Percentiles rank a stretch among this genome's conserved stretches.
Evolutionary conservation across 768 basidiomycete genomes (phyloP).

Genomic region (Pleurotus ostreatus): DNA sequence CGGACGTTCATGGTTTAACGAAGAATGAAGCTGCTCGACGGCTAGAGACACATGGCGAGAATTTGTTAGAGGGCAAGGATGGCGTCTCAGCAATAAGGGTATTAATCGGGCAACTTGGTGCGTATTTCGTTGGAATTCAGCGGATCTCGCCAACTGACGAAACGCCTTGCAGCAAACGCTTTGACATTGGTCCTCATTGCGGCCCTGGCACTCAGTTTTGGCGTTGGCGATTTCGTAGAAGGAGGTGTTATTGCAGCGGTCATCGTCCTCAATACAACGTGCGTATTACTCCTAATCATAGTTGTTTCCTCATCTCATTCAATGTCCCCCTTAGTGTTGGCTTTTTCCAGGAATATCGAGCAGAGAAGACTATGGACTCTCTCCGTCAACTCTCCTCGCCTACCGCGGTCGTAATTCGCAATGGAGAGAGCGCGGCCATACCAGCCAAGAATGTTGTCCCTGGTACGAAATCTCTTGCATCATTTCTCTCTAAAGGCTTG

Average conservation of each 20-base stretch:
- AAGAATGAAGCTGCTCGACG: slow-evolving; percentile 4
- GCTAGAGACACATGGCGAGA: slow-evolving; percentile 3
- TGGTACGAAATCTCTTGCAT: background rate
- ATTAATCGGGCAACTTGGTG: slow-evolving; percentile 1
- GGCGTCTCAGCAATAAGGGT: slow-evolving; percentile 4
- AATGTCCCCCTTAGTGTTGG: background rate
- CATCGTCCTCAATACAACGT: slow-evolving; percentile 5
- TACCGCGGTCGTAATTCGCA: slow-evolving; percentile 5
- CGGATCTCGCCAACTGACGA: background rate
- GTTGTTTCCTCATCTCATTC: no score
- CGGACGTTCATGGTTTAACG: slow-evolving; percentile 8
- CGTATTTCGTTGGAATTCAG: background rate
- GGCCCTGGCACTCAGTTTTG: slow-evolving; percentile 3
- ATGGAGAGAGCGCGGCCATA: slow-evolving; percentile 7
- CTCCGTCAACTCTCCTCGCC: slow-evolving; percentile 4
- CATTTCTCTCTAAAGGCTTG: background rate
- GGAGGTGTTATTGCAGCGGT: slow-evolving; percentile 5
- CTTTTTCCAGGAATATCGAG: slow-evolving; percentile 5
- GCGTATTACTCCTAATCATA: background rate
- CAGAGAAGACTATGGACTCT: slow-evolving; percentile 7
- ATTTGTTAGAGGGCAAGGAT: slow-evolving; percentile 2
- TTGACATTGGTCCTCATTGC: slow-evolving; percentile 4
- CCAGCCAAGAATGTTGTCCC: slow-evolving; percentile 9
- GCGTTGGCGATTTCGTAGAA: background rate
- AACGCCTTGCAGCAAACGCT: background rate